phyloP scores from a whole-genome alignment of 2,329 filamentous ascomycete species.

The Cadophora malorum region DNA sequence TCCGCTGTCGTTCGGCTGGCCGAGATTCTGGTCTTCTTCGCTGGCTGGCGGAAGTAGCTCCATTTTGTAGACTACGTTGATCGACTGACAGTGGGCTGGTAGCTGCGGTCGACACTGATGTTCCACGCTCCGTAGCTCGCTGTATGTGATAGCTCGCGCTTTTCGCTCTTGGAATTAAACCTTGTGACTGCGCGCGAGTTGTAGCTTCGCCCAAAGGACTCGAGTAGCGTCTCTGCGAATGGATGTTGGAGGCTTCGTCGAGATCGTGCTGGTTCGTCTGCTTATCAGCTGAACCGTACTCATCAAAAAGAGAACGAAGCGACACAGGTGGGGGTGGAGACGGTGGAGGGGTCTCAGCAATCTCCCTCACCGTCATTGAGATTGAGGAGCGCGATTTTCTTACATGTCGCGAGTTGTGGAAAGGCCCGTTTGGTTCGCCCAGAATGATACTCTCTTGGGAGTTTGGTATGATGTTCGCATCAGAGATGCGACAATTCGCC shows the following conservation, averaged over 20 bases:
- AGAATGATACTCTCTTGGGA: conserved; percentile 38
- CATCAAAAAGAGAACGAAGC: conserved; percentile 14
- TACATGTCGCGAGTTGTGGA: conserved; percentile 33
- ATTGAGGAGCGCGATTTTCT: conserved; percentile 34
- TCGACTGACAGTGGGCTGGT: conserved; percentile 39
- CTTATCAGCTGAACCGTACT: conserved; percentile 34
- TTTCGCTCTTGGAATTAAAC: conserved; percentile 29
- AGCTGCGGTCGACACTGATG: conserved; percentile 40
- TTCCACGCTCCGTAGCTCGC: conserved; percentile 37
- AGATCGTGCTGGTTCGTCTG: conserved; percentile 16
- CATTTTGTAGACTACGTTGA: conserved; percentile 28
- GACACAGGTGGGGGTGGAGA: conserved; percentile 31
- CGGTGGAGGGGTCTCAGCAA: conserved; percentile 32
- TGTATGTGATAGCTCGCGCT: conserved; percentile 40
- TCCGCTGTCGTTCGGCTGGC: conserved; percentile 8
- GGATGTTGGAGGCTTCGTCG: conserved; percentile 19
- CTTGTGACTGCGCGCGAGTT: conserved; percentile 23
- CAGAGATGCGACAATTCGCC: conserved; percentile 20
- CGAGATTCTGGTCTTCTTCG: conserved; percentile 25
- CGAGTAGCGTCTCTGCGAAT: conserved; percentile 20
- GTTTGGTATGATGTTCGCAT: conserved; percentile 36
- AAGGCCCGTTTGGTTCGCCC: conserved; percentile 23
- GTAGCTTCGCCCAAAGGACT: conserved; percentile 29
- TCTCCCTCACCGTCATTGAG: conserved; percentile 19
- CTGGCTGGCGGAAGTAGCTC: conserved; percentile 19